Conservation (phyloP, 2,329 filamentous ascomycete species). For the Nothophoma quercina region DNA sequence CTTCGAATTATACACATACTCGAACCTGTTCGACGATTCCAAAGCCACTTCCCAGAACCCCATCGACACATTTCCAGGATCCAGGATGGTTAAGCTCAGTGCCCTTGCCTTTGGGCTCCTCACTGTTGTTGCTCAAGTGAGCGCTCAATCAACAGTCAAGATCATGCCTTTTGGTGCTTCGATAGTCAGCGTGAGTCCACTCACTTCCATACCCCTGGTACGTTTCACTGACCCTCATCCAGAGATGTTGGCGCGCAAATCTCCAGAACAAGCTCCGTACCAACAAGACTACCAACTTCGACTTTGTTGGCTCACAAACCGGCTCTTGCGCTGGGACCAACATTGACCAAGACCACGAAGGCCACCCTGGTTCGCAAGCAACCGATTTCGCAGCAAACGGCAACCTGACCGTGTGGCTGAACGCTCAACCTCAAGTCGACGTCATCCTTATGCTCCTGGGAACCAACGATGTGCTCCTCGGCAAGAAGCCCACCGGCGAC, state of each 20-base stretch:
- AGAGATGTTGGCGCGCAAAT: constrained; percentile 49
- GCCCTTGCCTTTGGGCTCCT: constrained; percentile 32
- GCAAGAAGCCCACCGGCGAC: constrained; percentile 38
- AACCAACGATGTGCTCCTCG: constrained; percentile 54
- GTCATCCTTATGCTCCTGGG: constrained; percentile 58
- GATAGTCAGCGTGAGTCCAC: constrained; percentile 40
- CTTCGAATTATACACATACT: constrained; percentile 14
- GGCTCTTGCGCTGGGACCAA: constrained; percentile 47
- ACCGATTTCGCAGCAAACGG: constrained; percentile 51
- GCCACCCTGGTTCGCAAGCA: constrained; percentile 53
- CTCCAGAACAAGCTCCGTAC: constrained; percentile 41
- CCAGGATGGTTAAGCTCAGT: constrained; percentile 33
- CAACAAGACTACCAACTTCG: constrained; percentile 34
- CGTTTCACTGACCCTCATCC: constrained; percentile 11
- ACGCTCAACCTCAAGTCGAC: constrained; percentile 47
- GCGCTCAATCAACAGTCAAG: constrained; percentile 35
- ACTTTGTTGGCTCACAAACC: constrained; percentile 48
- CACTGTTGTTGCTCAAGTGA: constrained; percentile 25
- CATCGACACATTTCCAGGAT: background rate
- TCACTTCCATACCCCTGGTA: background rate
- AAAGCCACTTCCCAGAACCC: background rate
- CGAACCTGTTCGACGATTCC: background rate
- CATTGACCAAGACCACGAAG: constrained; percentile 57
- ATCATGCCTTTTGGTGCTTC: constrained; percentile 50
- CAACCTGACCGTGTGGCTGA: constrained; percentile 51